Conservation (phyloP, 208 protist species). For the Trypanosomatidae sp. region DNA sequence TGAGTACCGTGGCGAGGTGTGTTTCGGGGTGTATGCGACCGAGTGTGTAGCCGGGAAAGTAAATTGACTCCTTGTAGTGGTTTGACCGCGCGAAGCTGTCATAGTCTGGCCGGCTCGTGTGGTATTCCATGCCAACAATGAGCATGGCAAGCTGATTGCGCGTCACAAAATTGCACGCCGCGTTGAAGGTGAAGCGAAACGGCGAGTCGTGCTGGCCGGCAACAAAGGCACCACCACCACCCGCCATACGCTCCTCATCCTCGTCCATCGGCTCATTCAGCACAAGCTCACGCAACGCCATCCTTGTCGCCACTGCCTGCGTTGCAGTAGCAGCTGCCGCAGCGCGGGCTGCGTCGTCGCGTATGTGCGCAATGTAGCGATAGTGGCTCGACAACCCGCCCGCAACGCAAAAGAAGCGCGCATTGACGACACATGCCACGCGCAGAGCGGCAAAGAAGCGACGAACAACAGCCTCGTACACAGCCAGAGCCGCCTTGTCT, state of each 20-base stretch:
- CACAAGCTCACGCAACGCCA: constrained; percentile 44
- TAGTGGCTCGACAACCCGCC: constrained; percentile 37
- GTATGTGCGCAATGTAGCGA: too few relatives aligned
- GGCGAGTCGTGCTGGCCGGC: constrained; percentile 22
- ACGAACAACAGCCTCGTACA: constrained; percentile 26
- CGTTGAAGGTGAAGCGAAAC: constrained; percentile 69
- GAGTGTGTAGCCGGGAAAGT: constrained; percentile 64
- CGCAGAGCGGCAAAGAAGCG: constrained; percentile 47
- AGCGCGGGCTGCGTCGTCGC: not conserved
- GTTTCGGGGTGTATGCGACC: constrained; percentile 41
- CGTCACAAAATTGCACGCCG: constrained; percentile 64
- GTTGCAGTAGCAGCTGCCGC: not conserved
- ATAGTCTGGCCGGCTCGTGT: constrained; percentile 48
- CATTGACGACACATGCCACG: constrained; percentile 50
- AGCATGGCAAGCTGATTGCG: constrained; percentile 46
- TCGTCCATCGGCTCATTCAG: constrained; percentile 75
- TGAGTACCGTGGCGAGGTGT: constrained; percentile 34
- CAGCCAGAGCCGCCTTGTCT: constrained; percentile 8
- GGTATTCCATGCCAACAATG: constrained; percentile 72
- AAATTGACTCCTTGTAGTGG: constrained; percentile 68
- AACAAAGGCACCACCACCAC: constrained; percentile 39
- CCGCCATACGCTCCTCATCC: constrained; percentile 56
- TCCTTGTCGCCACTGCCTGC: constrained; percentile 3
- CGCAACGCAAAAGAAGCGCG: constrained; percentile 56
- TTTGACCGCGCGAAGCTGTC: constrained; percentile 51